Base-by-base conservation (phyloP, 805 yeast genomes). In the Starmerella etchellsii region DNA sequence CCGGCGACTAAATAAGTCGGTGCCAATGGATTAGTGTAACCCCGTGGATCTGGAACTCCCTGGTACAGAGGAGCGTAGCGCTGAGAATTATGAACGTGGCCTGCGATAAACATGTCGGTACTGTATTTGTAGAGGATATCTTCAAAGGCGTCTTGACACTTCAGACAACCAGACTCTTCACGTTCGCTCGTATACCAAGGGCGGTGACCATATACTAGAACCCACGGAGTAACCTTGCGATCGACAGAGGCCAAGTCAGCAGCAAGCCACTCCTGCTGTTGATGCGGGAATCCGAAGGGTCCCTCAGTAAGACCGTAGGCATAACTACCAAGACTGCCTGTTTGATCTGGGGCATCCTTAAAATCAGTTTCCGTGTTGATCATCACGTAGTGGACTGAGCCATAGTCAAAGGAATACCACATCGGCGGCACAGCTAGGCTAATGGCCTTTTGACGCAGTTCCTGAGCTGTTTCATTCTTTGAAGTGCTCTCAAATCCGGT, bases 301-400 rank as follows among this genome's bases (percentile, higher is more conserved):
- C 42, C 42, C 19, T 32, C 42, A 18, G n/a, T 21, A 15, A 39
- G 6, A 15, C 15, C n/a, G 24, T 37, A 37, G 20, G 36, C 22
- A 22, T 31, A 28, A 6, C 14, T 16, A 14, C 32, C 37, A n/a
- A 15, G 15, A 21, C 31, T 23, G 4, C 42, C 42, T 6, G 30
- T 20, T 11, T 31, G 37, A 15, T 39, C 42, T 3, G 42, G 42
- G 3, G 42, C 42, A 16, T 32, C 23, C 23, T 32, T 4, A 19
- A 39, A 39, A 37, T 39, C 42, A 4, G 42, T 39, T 18, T 39
- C 42, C 4, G 42, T 39, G 33, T 39, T 39, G 22, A 39, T 3
- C 25, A 39, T 32, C 15, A 26, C 42, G 25, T n/a, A 32, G 18
- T 39, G 42, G n/a, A 39, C 36, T 18, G 21, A 5, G 31, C 42